Conservation (phyloP, 2,329 filamentous ascomycete genomes). For the Dactylellina parvicollis region DNA sequence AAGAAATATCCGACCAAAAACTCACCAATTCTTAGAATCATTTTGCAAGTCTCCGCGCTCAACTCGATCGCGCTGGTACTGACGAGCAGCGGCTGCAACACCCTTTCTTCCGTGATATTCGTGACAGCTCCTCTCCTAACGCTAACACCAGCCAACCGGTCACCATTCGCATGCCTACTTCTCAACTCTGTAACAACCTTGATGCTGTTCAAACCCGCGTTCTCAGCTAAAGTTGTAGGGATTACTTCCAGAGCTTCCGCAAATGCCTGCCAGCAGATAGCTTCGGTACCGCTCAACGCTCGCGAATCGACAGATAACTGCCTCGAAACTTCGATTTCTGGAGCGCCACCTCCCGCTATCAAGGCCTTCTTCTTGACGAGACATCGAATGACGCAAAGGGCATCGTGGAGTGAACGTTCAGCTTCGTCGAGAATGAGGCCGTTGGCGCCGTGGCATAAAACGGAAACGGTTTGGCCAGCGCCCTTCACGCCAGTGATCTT, state of each 20-base stretch:
- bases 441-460: constrained; percentile 95
- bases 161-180: constrained; percentile 91
- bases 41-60: constrained; percentile 98
- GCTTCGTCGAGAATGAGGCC: constrained; percentile 94
- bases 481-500: constrained; percentile 92
- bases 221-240: constrained; percentile 95
- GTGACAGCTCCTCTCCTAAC: constrained; percentile 96
- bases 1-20: not conserved
- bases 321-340: constrained; percentile 95
- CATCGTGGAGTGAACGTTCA: constrained; percentile 94
- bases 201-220: constrained; percentile 96
- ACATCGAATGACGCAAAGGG: constrained; percentile 95
- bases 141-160: constrained; percentile 95
- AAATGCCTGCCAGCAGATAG: constrained; percentile 99
- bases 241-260: constrained; percentile 97
- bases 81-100: constrained; percentile 92
- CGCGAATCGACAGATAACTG: constrained; percentile 83
- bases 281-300: constrained; percentile 86
- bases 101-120: constrained; percentile 96
- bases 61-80: constrained; percentile 97
- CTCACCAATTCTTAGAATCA: constrained; percentile 73
- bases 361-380: constrained; percentile 99
- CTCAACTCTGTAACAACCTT: constrained; percentile 96
- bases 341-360: constrained; percentile 93
- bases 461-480: constrained; percentile 86